Conservation (phyloP, 2,329 filamentous ascomycete species). For the Pestalotiopsis fici region DNA sequence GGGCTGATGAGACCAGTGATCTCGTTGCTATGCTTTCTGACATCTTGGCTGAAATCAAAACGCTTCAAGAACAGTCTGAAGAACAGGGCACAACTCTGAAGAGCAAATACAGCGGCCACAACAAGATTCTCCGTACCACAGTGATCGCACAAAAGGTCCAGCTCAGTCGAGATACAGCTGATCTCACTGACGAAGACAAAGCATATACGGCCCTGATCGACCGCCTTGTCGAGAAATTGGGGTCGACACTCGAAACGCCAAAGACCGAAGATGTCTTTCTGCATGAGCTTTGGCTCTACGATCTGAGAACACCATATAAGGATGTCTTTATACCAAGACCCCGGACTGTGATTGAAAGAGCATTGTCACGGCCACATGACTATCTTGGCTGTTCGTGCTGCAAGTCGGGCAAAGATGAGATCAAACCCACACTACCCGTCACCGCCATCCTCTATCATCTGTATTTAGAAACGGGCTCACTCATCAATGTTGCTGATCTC, state of each 20-base stretch:
- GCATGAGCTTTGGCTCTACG: constrained; percentile 76
- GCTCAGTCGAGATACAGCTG: constrained; percentile 72
- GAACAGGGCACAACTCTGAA: constrained; percentile 55
- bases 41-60: constrained; percentile 46
- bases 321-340: constrained; percentile 77
- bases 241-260: constrained; percentile 34
- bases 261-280: constrained; percentile 53
- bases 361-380: constrained; percentile 72
- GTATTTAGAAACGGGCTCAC: constrained; percentile 73
- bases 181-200: constrained; percentile 70
- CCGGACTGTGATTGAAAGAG: constrained; percentile 70
- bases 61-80: constrained; percentile 45
- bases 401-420: constrained; percentile 43
- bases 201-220: constrained; percentile 69
- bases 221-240: constrained; percentile 50
- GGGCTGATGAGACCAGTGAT: constrained; percentile 30
- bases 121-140: constrained; percentile 72
- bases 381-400: constrained; percentile 78
- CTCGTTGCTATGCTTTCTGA: constrained; percentile 35
- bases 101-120: constrained; percentile 74
- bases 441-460: constrained; percentile 77
- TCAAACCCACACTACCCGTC: constrained; percentile 65
- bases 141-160: constrained; percentile 82
- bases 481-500: constrained; percentile 79
- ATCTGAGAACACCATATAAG: constrained; percentile 66